A percentile compares a stretch with the other conserved stretches of the same genome.
These are phyloP conservation scores for Strobilomyces dryophilus DNA, from an alignment of 768 basidiomycete genomes.

Conservation along the genomic window DNA sequence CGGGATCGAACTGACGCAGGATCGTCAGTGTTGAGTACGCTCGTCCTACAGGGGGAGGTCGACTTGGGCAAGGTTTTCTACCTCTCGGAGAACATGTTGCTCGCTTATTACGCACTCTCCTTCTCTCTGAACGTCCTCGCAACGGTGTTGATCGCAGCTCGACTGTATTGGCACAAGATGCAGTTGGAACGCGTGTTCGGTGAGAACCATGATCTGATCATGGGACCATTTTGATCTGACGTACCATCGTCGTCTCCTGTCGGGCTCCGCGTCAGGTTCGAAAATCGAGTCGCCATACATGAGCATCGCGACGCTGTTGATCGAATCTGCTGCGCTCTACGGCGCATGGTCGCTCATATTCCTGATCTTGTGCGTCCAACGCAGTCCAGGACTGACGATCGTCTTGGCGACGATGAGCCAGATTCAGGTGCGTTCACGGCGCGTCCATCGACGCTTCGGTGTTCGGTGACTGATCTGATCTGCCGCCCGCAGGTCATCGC, in stretches of 20 bases:
- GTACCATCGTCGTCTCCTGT: not conserved
- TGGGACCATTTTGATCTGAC: not conserved
- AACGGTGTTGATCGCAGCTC: constrained; percentile 19
- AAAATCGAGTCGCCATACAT: constrained; percentile 17
- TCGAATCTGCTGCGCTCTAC: constrained; percentile 25
- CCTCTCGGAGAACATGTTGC: constrained; percentile 19
- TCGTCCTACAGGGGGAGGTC: constrained; percentile 18
- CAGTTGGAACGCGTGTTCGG: constrained; percentile 23
- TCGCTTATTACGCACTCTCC: constrained; percentile 22
- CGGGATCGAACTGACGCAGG: not conserved
- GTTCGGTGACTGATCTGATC: not conserved
- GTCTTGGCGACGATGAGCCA: constrained; percentile 22
- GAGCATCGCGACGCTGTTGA: constrained; percentile 18
- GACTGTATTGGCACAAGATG: constrained; percentile 24
- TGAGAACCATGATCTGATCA: constrained; percentile 6
- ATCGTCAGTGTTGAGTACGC: constrained; percentile 18
- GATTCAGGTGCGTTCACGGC: constrained; percentile 17
- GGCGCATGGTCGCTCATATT: constrained; percentile 23
- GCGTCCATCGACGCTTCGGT: too few species aligned
- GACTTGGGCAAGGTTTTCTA: constrained; percentile 15
- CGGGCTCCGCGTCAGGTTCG: constrained; percentile 5
- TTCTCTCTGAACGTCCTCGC: constrained; percentile 23
- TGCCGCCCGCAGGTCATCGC: constrained; percentile 18
- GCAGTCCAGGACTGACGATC: constrained; percentile 15
- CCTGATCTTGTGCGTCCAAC: constrained; percentile 15